phyloP scores from a whole-genome alignment of 768 basidiomycete genomes.

The Naematelia encephala region DNA sequence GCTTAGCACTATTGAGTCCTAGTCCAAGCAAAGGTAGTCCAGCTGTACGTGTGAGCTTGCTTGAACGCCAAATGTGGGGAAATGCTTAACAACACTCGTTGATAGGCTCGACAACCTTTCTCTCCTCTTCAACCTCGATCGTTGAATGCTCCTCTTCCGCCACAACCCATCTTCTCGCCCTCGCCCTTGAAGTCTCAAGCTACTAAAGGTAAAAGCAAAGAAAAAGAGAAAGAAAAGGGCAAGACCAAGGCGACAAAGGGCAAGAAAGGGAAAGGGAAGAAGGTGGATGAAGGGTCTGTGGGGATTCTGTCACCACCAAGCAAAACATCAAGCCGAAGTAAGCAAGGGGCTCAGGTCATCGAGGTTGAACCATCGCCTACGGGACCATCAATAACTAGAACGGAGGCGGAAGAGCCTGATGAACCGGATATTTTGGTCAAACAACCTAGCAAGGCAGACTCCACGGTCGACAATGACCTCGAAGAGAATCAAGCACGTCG shows the following conservation, averaged over 20 bases:
- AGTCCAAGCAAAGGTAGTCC: conserved; percentile 15
- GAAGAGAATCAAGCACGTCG: neutral
- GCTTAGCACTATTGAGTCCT: conserved; percentile 28
- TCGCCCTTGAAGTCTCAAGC: conserved; percentile 11
- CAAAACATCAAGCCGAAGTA: neutral
- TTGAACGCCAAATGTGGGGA: neutral
- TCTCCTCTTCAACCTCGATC: conserved; percentile 38
- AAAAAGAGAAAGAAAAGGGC: neutral
- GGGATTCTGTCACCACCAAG: neutral
- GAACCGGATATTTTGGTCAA: neutral
- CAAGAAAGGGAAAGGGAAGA: conserved; percentile 15
- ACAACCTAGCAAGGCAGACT: neutral
- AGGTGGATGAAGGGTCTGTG: conserved; percentile 7
- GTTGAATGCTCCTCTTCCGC: conserved; percentile 20
- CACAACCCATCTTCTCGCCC: conserved; percentile 7
- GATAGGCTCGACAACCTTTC: conserved; percentile 17
- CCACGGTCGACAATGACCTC: neutral
- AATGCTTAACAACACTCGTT: neutral
- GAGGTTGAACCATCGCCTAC: neutral
- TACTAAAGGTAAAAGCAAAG: neutral
- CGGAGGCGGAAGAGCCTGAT: conserved; percentile 3
- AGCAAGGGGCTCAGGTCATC: neutral
- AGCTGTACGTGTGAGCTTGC: conserved; percentile 6
- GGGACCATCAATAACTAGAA: neutral
- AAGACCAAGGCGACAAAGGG: conserved; percentile 10